Base-by-base conservation (phyloP, 139 green algal genomes). In the Raphidocelis subcapitata region DNA sequence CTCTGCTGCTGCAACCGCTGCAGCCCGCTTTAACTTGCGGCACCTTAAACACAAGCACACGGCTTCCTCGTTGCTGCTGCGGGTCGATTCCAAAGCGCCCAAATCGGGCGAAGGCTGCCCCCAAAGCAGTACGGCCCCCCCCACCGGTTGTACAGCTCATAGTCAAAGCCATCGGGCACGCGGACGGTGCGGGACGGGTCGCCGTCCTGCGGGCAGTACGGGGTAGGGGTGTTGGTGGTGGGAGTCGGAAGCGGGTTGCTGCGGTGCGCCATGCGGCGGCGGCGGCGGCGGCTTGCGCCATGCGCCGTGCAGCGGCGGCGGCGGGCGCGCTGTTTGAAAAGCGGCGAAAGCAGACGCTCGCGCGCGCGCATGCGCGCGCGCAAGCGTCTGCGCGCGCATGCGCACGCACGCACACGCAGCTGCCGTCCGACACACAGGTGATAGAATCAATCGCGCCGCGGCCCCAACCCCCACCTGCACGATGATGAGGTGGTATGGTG, bases 401-500 rank as follows among this genome's bases (percentile, higher is more conserved):
- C 14, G 46, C 12, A 12, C 46, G 46, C n/a, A 37, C 24, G 3
- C 24, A 5, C 24, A 16, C 14, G 31, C 26, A 20, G 26, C 24
- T 26, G 20, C n/a, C 20, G 26, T 37, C 5, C n/a, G 5, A 4
- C 59, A 35, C 84, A 86, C 61, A 86, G 75, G 12, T 74, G 86
- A 74, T 86, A 84, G 80, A 84, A 86, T 65, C 77, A 86, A 63
- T 68, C 81, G 31, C 74, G 80, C 10, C 74, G 84, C 24, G 80
- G 77, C 3, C 72, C 46, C 12, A 37, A 86, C 84, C 10, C 84
- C 86, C 51, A 89, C 74, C 64, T 95, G 91, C 0, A 97, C 73
- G 32, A 98, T 89, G 72, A 98, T 98, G 1, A 98, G 77, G 70
- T 98, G 90, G 65, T 96, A 97, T 35, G 80, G 81, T 83, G 97